Base-by-base conservation (phyloP, 768 basidiomycete genomes). In the Boletus sp. region DNA sequence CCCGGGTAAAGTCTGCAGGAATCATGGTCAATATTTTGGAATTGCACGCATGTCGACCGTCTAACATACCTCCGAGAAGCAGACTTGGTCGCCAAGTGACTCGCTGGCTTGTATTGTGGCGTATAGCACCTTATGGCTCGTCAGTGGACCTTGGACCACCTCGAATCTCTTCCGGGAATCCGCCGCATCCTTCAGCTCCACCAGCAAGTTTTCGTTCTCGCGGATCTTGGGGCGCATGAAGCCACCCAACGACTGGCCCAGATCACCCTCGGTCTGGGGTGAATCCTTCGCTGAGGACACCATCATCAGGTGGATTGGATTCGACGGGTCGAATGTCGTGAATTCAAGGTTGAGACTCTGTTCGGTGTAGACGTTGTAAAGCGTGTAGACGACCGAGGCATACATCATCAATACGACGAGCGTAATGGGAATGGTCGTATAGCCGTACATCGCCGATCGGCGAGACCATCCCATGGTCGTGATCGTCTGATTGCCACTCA, bases 231-330 rank as follows among this genome's bases (percentile, higher is more conserved):
- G 39, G 2, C 4, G 46, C 17, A 48, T 40, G 7, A 55, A 57
- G 6, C 56, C 55, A 35, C 0, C 7, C 37, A 47, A 17, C 28
- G 7, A 30, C 24, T 30, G 44, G 12, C 15, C 45, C 39, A 47
- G 17, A 20, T 40, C 28, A 14, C 37, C 41, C 8, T 49, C 33
- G 46, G 2, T 11, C 1, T 17, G n/a, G 32, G 32, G 32, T 10
- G 32, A 5, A n/a, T 36, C 40, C 40, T 28, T 42, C 18, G 47
- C 6, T 8, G 57, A 56, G 1, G 57, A 58, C 4, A 32, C 57
- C 44, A 56, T 56, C 42, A 50, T 58, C n/a, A 58, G 2, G 1
- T 58, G 57, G 7, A 56, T 17, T 3, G 48, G 48, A 18, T 58
- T 47, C 24, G 57, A 56, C n/a, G 48, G 57, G 40, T 60, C 52